Evolutionary conservation across 2,329 filamentous ascomycete species (phyloP).

Genomic region (Alternaria longipes): DNA sequence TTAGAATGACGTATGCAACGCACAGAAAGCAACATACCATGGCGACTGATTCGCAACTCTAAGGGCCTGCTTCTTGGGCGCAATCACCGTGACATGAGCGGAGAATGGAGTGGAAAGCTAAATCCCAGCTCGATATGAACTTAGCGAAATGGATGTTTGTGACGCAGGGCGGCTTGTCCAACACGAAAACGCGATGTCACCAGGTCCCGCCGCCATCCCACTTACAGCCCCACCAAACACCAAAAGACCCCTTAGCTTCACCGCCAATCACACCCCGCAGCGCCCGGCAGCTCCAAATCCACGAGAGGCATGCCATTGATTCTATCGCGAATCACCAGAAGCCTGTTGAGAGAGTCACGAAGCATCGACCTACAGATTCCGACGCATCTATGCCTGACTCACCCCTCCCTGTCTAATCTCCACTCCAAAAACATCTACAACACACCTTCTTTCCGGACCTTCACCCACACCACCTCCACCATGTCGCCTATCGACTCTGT

Average conservation of each 20-base stretch:
- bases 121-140: conserved; percentile 25
- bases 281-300: conserved; percentile 16
- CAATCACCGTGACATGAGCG: conserved; percentile 6
- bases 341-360: conserved; percentile 16
- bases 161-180: too few species aligned
- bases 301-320: conserved; percentile 39
- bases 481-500: conserved; percentile 38
- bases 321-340: conserved; percentile 23
- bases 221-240: conserved; percentile 35
- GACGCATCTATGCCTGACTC: conserved; percentile 7
- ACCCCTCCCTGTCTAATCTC: conserved; percentile 10
- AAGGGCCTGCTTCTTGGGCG: not conserved
- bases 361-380: conserved; percentile 4
- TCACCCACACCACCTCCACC: conserved; percentile 23
- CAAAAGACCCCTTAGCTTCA: conserved; percentile 25
- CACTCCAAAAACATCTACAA: conserved; percentile 6
- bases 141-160: too few species aligned
- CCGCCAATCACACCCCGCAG: conserved; percentile 44
- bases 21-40: conserved; percentile 8
- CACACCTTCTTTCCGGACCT: conserved; percentile 9
- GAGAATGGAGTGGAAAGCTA: conserved; percentile 1
- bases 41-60: conserved; percentile 6
- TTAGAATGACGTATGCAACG: conserved; percentile 17
- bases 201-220: conserved; percentile 31
- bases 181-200: conserved; percentile 46